Evolutionary conservation across 2,329 filamentous ascomycete genomes (phyloP).

Genomic region (Penicillium sp.): DNA sequence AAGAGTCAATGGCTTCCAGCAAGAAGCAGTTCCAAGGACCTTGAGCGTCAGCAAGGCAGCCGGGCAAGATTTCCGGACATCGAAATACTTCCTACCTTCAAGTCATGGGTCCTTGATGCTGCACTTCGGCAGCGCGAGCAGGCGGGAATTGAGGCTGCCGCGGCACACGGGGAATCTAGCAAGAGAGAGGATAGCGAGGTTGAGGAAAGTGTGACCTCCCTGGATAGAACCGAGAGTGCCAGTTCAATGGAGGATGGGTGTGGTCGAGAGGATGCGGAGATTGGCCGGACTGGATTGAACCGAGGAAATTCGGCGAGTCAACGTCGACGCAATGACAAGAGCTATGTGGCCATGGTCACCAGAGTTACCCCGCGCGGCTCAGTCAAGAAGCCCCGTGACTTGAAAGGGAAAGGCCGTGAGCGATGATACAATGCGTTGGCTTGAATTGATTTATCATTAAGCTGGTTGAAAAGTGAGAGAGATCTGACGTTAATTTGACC

Average conservation of each 20-base stretch:
- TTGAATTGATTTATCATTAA: neutral
- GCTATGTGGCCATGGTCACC: conserved; percentile 2
- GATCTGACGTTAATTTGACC: no score
- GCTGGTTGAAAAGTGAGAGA: no score
- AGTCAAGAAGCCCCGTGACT: conserved; percentile 7
- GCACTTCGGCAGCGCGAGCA: neutral
- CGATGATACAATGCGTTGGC: neutral
- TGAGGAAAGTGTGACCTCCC: no score
- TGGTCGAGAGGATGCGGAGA: neutral
- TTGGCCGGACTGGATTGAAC: neutral
- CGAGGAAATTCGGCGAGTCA: conserved; percentile 10
- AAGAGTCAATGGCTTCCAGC: neutral
- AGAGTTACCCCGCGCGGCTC: neutral
- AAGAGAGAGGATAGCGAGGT: neutral
- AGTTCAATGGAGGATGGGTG: neutral
- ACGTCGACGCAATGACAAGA: conserved; percentile 5
- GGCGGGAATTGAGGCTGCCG: neutral
- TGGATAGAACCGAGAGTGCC: no score
- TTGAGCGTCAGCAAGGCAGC: neutral
- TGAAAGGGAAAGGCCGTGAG: neutral
- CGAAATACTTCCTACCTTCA: conserved; percentile 40
- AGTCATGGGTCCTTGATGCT: conserved; percentile 15
- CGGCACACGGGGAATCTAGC: neutral
- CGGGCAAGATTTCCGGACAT: conserved; percentile 39
- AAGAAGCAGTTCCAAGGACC: neutral